Conservation (phyloP, 257 asterid genomes). For the Solanum okadae region DNA sequence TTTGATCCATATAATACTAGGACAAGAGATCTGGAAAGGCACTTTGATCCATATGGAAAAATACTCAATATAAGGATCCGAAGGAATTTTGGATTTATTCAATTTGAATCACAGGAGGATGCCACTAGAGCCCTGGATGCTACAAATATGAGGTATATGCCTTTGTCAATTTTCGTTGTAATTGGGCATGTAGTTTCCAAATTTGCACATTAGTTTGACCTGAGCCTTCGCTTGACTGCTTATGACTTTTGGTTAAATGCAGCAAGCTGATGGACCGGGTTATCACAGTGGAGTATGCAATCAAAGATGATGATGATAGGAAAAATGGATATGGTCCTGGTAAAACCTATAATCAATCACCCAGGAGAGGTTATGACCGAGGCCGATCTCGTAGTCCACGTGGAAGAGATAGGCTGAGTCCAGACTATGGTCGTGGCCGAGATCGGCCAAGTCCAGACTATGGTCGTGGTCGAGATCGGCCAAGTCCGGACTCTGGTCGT, state of each 20-base stretch:
- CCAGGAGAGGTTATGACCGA: constrained; percentile 51
- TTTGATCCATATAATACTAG: constrained; percentile 68
- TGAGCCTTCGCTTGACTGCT: background rate
- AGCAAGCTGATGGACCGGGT: constrained; percentile 71
- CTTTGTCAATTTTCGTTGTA: background rate
- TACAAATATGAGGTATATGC: constrained; percentile 55
- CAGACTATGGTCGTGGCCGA: constrained; percentile 56
- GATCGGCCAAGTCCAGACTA: constrained; percentile 60
- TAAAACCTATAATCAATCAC: constrained; percentile 50
- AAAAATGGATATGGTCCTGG: constrained; percentile 55
- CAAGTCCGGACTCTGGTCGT: constrained; percentile 21
- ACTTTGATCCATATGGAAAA: constrained; percentile 74
- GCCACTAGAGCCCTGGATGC: constrained; percentile 79
- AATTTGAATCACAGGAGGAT: constrained; percentile 61
- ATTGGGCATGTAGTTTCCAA: background rate
- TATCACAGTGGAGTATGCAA: constrained; percentile 67
- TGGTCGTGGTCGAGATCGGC: constrained; percentile 26
- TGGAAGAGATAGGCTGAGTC: constrained; percentile 63
- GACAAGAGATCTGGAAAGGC: constrained; percentile 66
- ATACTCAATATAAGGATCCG: constrained; percentile 65
- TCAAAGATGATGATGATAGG: constrained; percentile 66
- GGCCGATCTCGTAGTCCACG: constrained; percentile 53
- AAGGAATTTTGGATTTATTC: constrained; percentile 70
- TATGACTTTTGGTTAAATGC: constrained; percentile 7
- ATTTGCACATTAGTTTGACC: background rate